Base-by-base conservation (phyloP, 2,329 filamentous ascomycete species). In the Fusarium ambrosium region DNA sequence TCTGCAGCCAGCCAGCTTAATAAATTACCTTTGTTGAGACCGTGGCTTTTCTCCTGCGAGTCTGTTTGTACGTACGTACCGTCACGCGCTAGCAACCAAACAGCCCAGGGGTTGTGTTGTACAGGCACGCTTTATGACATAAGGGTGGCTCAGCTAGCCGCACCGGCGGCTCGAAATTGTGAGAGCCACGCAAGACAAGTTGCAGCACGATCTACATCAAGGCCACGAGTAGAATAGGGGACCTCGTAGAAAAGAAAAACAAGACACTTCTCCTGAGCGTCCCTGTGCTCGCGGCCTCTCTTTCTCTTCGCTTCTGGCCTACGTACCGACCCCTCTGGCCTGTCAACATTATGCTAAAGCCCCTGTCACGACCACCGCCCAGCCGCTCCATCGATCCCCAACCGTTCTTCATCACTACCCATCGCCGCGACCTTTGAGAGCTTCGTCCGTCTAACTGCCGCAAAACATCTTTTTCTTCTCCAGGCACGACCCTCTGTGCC, bases 171-270 rank as follows among this genome's bases (percentile, higher is more conserved):
- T 79, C 64, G 76, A 79, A 79, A 79, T 78, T 79, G 75, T 77
- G 77, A 77, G 76, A 77, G 76, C 74, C 77, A 79, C 77, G 77
- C 77, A 79, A 79, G 77, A 77, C 77, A 77, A 75, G 51, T 75
- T 61, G 63, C 70, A 66, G 63, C 43, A 76, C 67, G 76, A 78
- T 77, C 77, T 70, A 75, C 73, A 74, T 71, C 64, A 68, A 77
- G 76, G 76, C 76, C 76, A 78, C 73, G 74, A 79, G 69, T 71
- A 73, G 69, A 78, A 78, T 78, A 79, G 77, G 77, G 77, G 77
- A 78, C 64, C 43, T 64, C 60, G 32, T 51, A 48, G 64, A 64
- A 61, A 68, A 76, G 75, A 34, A 34, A 76, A 78, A 73, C 66
- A 73, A 69, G 64, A 67, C 68, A 70, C 70, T 58, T 76, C 65